Evolutionary conservation across 225 moss, liverwort and hornwort species (phyloP), one percentile per base, ranked within the genome.

Genomic region (Bryum argenteum): DNA sequence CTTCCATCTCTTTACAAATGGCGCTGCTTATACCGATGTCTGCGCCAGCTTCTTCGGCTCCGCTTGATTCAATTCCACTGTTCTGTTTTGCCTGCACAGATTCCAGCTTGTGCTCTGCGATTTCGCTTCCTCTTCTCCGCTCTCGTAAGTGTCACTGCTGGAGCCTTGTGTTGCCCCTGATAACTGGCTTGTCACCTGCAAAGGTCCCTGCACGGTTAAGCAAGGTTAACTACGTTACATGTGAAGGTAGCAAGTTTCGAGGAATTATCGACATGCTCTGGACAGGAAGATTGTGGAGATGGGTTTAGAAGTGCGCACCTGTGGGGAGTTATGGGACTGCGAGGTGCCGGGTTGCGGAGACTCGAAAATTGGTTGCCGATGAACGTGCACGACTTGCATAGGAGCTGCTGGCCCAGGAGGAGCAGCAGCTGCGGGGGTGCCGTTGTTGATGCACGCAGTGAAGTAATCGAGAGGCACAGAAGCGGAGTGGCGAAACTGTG

Each of bases 41-140:
- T 8, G 61, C 4, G 8, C 50, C 17, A 22, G 63, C 76, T 71
- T 82, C 85, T 44, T 82, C 77, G 10, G 70, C 77, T 73, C 77
- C n/a, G 42, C 42, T 33, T 18, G 54, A 52, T 65, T 67, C 82
- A 17, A 19, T 45, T 71, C 65, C 5, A 56, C 58, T 53, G 41
- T 16, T 28, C 5, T 24, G 0, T 11, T 43, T 13, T 54, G 79
- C 60, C 41, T 24, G 23, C 77, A 63, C 15, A 73, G 17, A 50
- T 75, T 89, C 87, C 85, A 84, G 74, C 82, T 89, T 12, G 90
- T 80, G 77, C 86, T 90, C 63, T 97, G 91, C 44, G 93, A 90
- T 60, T 85, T 97, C 12, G 84, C 96, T 58, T 92, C 94, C 78
- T 92, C 96, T 72, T 89, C 91, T 45, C 89, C 91, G 54, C 90